A percentile compares a stretch with the other conserved stretches of the same genome.
Conservation (phyloP, 257 asterid species). For the Primulina huaijiensis region DNA sequence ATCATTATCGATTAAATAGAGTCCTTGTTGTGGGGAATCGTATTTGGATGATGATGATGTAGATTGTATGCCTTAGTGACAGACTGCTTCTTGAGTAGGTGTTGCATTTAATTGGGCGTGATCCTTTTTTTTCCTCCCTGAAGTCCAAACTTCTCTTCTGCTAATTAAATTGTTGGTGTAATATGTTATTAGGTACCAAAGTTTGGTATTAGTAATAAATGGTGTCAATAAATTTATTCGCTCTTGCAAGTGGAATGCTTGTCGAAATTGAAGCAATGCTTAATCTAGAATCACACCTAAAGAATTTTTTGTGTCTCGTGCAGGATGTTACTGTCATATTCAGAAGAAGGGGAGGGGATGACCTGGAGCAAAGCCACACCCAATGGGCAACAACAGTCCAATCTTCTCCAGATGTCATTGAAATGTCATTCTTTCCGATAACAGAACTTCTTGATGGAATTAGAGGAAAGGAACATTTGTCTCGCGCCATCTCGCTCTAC, state of each 20-base stretch:
- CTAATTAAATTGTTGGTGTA: not conserved
- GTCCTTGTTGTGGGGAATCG: constrained; percentile 4
- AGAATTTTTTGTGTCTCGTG: constrained; percentile 24
- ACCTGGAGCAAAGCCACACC: constrained; percentile 75
- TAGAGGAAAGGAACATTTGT: constrained; percentile 58
- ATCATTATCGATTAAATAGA: not conserved
- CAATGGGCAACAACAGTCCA: constrained; percentile 68
- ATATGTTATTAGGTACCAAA: constrained; percentile 1
- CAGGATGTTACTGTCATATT: constrained; percentile 84
- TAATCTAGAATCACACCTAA: too few relatives aligned
- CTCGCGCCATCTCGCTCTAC: constrained; percentile 70
- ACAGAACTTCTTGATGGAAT: constrained; percentile 71
- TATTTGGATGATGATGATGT: not conserved
- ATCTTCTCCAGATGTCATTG: constrained; percentile 83
- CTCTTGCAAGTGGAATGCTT: not conserved
- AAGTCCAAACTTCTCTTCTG: not conserved
- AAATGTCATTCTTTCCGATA: constrained; percentile 71
- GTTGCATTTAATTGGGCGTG: constrained; percentile 1
- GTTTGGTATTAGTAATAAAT: not conserved
- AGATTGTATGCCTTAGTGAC: not conserved
- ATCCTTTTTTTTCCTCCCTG: not conserved
- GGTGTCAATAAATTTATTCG: not conserved
- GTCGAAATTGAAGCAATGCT: not conserved
- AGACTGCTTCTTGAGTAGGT: not conserved
- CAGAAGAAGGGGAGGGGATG: constrained; percentile 91